Evolutionary conservation across 345 rosid species (phyloP).

Genomic region (Eutrema yunnanense): DNA sequence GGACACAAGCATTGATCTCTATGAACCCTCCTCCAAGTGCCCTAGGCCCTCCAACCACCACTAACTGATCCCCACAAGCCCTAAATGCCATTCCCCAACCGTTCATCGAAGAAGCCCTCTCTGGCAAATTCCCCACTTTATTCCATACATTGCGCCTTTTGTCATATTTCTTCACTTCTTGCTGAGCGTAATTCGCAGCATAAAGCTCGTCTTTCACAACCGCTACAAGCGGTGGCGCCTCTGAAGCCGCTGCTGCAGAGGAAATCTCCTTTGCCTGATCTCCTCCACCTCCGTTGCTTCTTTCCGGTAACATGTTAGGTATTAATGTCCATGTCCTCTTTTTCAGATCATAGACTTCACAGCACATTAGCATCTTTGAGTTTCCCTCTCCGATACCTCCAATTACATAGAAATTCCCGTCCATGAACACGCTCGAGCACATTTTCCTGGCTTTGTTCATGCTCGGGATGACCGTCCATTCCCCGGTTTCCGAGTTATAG

Average conservation of each 20-base stretch:
- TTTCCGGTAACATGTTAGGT: constrained; percentile 49
- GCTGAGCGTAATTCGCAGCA: constrained; percentile 47
- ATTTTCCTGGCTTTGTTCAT: constrained; percentile 68
- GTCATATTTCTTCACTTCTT: constrained; percentile 53
- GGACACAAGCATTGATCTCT: constrained; percentile 73
- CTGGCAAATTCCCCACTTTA: constrained; percentile 54
- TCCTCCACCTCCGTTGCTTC: constrained; percentile 26
- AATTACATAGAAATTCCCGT: constrained; percentile 61
- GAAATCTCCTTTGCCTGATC: background rate
- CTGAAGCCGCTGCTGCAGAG: constrained; percentile 26
- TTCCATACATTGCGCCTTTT: constrained; percentile 52
- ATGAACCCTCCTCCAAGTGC: constrained; percentile 39
- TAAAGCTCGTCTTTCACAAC: constrained; percentile 72
- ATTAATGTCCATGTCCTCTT: constrained; percentile 53
- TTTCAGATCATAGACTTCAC: constrained; percentile 61
- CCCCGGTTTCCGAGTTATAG: constrained; percentile 51
- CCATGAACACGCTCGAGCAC: constrained; percentile 82
- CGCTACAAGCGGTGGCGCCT: constrained; percentile 77
- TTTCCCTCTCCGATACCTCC: constrained; percentile 56
- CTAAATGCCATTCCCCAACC: constrained; percentile 96
- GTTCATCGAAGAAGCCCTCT: constrained; percentile 41
- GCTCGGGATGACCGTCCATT: constrained; percentile 52
- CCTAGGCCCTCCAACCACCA: constrained; percentile 65
- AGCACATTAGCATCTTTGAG: constrained; percentile 35
- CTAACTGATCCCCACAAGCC: constrained; percentile 64